phyloP scores from a whole-genome alignment of 805 yeast genomes.

The Cyberlindnera mrakii region DNA sequence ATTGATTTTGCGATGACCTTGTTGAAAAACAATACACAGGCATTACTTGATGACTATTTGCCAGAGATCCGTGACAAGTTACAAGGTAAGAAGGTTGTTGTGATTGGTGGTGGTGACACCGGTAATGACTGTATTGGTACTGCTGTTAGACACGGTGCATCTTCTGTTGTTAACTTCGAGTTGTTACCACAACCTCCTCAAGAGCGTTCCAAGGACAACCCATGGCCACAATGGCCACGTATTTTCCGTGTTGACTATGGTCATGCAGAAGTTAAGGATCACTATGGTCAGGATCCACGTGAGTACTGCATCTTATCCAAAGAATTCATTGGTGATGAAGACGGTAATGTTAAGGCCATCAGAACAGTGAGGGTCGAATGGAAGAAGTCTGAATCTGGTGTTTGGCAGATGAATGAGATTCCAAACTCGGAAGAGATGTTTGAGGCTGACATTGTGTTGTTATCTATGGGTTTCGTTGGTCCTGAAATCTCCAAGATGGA shows the following conservation, averaged over 20 bases:
- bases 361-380: constrained; percentile 97
- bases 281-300: constrained; percentile 96
- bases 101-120: constrained; percentile 99
- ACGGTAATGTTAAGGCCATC: constrained; percentile 91
- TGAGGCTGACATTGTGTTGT: constrained; percentile 88
- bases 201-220: constrained; percentile 85
- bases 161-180: constrained; percentile 90
- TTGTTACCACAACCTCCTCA: constrained; percentile 88
- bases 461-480: constrained; percentile 97
- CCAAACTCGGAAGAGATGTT: constrained; percentile 92
- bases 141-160: constrained; percentile 94
- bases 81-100: constrained; percentile 86
- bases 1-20: constrained; percentile 94
- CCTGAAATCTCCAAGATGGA: constrained; percentile 81
- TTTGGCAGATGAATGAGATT: constrained; percentile 98
- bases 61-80: constrained; percentile 67
- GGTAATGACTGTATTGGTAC: constrained; percentile 99
- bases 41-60: constrained; percentile 74
- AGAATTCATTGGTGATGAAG: constrained; percentile 92
- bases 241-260: constrained; percentile 97
- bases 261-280: constrained; percentile 89
- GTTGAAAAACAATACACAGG: constrained; percentile 82
- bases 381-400: constrained; percentile 92
- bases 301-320: constrained; percentile 93
- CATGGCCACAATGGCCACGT: constrained; percentile 99